Base-by-base conservation (phyloP, 805 yeast genomes). In the Lipomyces oligophaga region DNA sequence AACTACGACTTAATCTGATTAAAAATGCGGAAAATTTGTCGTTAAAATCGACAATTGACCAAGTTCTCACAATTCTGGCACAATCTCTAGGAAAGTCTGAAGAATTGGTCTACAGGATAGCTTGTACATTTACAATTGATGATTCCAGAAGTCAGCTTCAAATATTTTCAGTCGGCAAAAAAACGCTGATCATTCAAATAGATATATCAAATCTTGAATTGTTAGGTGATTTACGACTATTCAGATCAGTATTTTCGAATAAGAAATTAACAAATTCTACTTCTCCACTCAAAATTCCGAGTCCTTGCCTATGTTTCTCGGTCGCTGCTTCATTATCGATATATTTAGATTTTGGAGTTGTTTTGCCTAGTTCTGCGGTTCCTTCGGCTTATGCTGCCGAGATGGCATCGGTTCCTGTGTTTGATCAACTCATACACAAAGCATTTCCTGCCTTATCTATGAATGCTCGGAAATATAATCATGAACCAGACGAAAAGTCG, bases 361-460 rank as follows among this genome's bases (percentile, higher is more conserved):
- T 44, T 3, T 39, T 49, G 6, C 38, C 45, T 4, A 26, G 38
- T 15, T 34, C 54, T 4, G 43, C 50, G 4, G 25, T 15, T 19
- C 39, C 56, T 10, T 13, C 43, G 6, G 48, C 45, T 5, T 19
- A 20, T 5, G 56, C 56, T 13, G 42, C 56, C 13, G 53, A 47
- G 7, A 3, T 49, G 24, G 41, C 55, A 19, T 15, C 37, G 2
- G 13, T 18, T n/a, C 49, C 47, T 8, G 10, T 38, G 4, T 52
- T 21, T 28, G 56, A 54, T 3, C 19, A 30, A 25, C 42, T 52
- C 18, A 21, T 52, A 6, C 35, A 19, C 5, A 41, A 49, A 8
- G 49, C 56, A 16, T 49, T 52, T 21, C 50, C 56, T 7, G 30
- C 43, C 4, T 16, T 49, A 4, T 13, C 25, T 18, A n/a, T n/a